Base-by-base conservation (phyloP, 1,139 yeast species). In the Suhomyces terraborum region DNA sequence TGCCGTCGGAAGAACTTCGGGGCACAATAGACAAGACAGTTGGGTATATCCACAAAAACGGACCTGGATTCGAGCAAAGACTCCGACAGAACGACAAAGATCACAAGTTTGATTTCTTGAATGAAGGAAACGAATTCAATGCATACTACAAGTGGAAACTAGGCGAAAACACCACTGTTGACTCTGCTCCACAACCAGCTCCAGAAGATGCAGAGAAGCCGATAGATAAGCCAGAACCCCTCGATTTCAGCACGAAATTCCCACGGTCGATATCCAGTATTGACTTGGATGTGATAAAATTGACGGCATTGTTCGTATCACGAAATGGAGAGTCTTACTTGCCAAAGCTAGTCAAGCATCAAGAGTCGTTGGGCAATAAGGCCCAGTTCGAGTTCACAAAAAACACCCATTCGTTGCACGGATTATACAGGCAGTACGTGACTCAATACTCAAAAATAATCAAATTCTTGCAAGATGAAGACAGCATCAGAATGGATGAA, bases 341-440 rank as follows among this genome's bases (percentile, higher is more conserved):
- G 7, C 56, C 61, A 5, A 58, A 62, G 28, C 59, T 77, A 32
- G 59, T 54, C 20, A 56, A 64, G 21, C 75, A 73, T 45, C 64
- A 73, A 43, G 64, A 61, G 27, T 61, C 61, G 10, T 59, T 59
- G 9, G 69, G 65, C 0, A 56, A 75, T 36, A 66, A 72, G 26
- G 70, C 71, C 4, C 88, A 84, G 55, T 87, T 86, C 61, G 88
- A 79, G 31, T 93, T 93, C 56, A 59, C 89, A 26, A 66, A 77
- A 13, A 62, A 69, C 1, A 56, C 61, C 0, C 96, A 91, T 61
- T 78, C 93, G 1, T 64, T 88, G 38, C 62, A 88, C 57, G 50
- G 57, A 0, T 53, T 82, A n/a, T 89, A 76, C 56, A 53, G 57
- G 31, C 58, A 58, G 12, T 79, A 77, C 47, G 65, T 84, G 7